Percentiles rank a stretch among this genome's conserved stretches.
These are phyloP conservation scores for Neofusicoccum ribis DNA, from an alignment of 2,329 filamentous ascomycete species.

Conservation along the genomic window DNA sequence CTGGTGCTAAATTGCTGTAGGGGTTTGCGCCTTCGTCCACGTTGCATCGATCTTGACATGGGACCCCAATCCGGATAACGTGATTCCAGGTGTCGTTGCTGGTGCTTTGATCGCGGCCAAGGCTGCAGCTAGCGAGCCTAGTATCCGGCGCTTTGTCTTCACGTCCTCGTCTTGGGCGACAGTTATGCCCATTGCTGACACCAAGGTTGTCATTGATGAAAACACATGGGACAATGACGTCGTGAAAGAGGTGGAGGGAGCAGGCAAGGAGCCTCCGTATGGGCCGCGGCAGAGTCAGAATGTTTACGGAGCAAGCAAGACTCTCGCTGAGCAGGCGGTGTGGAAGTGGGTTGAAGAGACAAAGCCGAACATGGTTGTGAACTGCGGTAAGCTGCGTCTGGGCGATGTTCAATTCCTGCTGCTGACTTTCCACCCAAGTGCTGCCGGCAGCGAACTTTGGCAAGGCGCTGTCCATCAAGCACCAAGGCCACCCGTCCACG, in stretches of 20 bases:
- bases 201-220: constrained; percentile 30
- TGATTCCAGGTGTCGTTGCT: constrained; percentile 43
- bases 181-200: constrained; percentile 26
- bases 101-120: constrained; percentile 42
- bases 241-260: constrained; percentile 31
- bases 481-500: constrained; percentile 25
- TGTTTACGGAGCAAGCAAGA: constrained; percentile 47
- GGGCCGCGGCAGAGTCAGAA: constrained; percentile 22
- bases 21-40: constrained; percentile 47
- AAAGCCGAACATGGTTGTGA: constrained; percentile 42
- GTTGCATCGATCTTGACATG: constrained; percentile 46
- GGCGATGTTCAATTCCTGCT: no score
- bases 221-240: constrained; percentile 36
- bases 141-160: constrained; percentile 46
- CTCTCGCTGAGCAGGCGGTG: constrained; percentile 41
- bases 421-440: neutral
- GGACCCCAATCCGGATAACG: constrained; percentile 37
- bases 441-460: constrained; percentile 23
- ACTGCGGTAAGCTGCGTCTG: constrained; percentile 28
- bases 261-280: constrained; percentile 30
- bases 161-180: constrained; percentile 46
- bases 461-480: constrained; percentile 19
- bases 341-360: constrained; percentile 46
- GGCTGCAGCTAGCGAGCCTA: constrained; percentile 42
- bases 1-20: constrained; percentile 24